phyloP scores from a whole-genome alignment of 495 filamentous ascomycete genomes.

The Pyronema omphalodes region DNA sequence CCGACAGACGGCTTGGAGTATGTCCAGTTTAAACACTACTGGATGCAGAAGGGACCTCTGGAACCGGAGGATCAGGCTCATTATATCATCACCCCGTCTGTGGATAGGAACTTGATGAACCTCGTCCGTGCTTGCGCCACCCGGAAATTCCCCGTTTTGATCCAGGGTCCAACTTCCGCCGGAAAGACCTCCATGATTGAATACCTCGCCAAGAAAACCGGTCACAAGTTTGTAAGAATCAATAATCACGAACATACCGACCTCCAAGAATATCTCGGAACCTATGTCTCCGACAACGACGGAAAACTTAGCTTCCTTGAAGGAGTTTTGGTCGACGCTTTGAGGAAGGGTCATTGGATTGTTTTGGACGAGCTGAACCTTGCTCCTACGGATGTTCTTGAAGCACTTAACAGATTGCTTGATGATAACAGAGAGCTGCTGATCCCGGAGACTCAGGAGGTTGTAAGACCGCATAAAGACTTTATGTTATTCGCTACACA shows the following conservation, averaged over 20 bases:
- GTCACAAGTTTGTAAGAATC: slow-evolving; percentile 92
- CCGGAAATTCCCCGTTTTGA: slow-evolving; percentile 76
- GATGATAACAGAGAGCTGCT: slow-evolving; percentile 97
- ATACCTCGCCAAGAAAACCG: slow-evolving; percentile 84
- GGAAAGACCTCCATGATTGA: slow-evolving; percentile 99
- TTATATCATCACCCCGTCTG: slow-evolving; percentile 92
- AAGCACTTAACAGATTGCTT: slow-evolving; percentile 82
- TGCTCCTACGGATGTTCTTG: slow-evolving; percentile 87
- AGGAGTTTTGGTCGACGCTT: slow-evolving; percentile 78
- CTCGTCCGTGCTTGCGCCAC: slow-evolving; percentile 83
- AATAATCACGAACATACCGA: slow-evolving; percentile 99
- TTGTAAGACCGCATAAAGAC: slow-evolving; percentile 73
- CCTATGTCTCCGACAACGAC: slow-evolving; percentile 70
- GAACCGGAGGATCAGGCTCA: slow-evolving; percentile 52
- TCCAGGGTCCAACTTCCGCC: slow-evolving; percentile 90
- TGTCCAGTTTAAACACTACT: slow-evolving; percentile 83
- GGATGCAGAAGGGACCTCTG: slow-evolving; percentile 59
- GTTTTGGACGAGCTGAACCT: slow-evolving; percentile 94
- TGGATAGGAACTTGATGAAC: slow-evolving; percentile 85
- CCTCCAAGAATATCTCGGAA: slow-evolving; percentile 91
- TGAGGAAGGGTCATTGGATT: slow-evolving; percentile 91
- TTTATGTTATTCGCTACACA: slow-evolving; percentile 99
- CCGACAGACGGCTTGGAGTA: slow-evolving; percentile 59
- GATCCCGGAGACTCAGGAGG: slow-evolving; percentile 90
- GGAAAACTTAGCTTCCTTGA: slow-evolving; percentile 82